Evolutionary conservation across 495 filamentous ascomycete species (phyloP).

Genomic region (Podospora comata): DNA sequence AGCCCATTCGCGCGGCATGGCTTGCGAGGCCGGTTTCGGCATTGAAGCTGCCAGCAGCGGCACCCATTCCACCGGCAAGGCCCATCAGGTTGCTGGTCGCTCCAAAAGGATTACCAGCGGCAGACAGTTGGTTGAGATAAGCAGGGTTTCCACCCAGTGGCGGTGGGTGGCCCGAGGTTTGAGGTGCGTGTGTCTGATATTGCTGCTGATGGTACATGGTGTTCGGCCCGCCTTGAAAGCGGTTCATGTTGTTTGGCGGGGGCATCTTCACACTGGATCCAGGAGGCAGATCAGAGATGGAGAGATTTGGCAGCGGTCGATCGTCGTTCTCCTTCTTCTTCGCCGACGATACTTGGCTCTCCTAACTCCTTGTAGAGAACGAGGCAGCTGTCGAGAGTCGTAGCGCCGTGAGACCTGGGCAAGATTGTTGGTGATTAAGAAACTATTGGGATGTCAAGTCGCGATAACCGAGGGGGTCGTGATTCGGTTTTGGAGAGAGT

Average conservation of each 20-base stretch:
- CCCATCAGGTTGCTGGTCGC: slow-evolving; percentile 57
- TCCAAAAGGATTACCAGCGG: slow-evolving; percentile 62
- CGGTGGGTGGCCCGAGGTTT: slow-evolving; percentile 41
- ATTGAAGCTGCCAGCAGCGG: slow-evolving; percentile 47
- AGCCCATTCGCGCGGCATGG: slow-evolving; percentile 82
- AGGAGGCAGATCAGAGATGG: slow-evolving; percentile 10
- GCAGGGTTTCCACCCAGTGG: slow-evolving; percentile 36
- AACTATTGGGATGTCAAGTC: not conserved
- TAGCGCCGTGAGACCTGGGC: too few species aligned
- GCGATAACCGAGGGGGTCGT: not conserved
- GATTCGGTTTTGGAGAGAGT: not conserved
- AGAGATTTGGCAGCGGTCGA: not conserved
- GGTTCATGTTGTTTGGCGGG: slow-evolving; percentile 28
- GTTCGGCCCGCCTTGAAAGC: slow-evolving; percentile 36
- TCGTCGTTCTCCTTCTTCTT: not conserved
- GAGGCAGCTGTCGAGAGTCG: not conserved
- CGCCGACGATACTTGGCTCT: not conserved
- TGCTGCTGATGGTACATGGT: slow-evolving; percentile 48
- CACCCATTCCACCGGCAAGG: slow-evolving; percentile 50
- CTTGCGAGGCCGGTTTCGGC: slow-evolving; percentile 83
- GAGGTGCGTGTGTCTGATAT: slow-evolving; percentile 44
- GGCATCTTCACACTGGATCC: slow-evolving; percentile 28
- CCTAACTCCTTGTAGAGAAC: not conserved
- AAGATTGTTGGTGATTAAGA: not conserved
- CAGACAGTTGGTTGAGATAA: slow-evolving; percentile 59